Percentiles rank a stretch among this genome's conserved stretches.
Conservation (phyloP, 306 rosid genomes). For the Quercus ilex region DNA sequence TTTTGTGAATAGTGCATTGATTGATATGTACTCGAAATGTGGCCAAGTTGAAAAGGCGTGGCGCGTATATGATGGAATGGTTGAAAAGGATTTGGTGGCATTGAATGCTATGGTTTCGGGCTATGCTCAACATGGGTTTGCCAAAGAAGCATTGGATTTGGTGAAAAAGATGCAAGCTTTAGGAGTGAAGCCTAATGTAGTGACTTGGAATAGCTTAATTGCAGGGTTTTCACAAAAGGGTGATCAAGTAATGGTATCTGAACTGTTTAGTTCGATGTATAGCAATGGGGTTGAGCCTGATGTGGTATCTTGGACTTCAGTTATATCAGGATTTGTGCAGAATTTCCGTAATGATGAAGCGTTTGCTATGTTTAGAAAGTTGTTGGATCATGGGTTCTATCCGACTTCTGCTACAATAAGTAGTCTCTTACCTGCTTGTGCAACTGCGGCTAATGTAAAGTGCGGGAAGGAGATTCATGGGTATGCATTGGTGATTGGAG, state of each 20-base stretch:
- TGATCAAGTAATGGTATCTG: slow-evolving; percentile 46
- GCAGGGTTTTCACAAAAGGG: slow-evolving; percentile 75
- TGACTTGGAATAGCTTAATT: slow-evolving; percentile 79
- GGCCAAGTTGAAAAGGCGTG: slow-evolving; percentile 45
- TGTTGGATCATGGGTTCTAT: slow-evolving; percentile 48
- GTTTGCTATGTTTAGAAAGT: slow-evolving; percentile 50
- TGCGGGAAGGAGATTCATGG: slow-evolving; percentile 76
- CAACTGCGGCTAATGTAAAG: slow-evolving; percentile 49
- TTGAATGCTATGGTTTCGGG: slow-evolving; percentile 81
- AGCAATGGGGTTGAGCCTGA: slow-evolving; percentile 61
- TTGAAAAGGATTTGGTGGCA: slow-evolving; percentile 66
- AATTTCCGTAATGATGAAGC: slow-evolving; percentile 63
- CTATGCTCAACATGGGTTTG: slow-evolving; percentile 55
- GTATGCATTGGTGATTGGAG: slow-evolving; percentile 51
- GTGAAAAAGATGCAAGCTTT: slow-evolving; percentile 46
- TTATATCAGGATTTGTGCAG: slow-evolving; percentile 81
- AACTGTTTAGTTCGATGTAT: slow-evolving; percentile 51
- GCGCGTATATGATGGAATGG: slow-evolving; percentile 55
- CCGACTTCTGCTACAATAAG: slow-evolving; percentile 85
- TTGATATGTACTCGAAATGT: slow-evolving; percentile 77
- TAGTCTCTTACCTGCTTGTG: slow-evolving; percentile 76
- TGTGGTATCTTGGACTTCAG: slow-evolving; percentile 81
- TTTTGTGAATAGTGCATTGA: slow-evolving; percentile 58
- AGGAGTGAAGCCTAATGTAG: slow-evolving; percentile 54
- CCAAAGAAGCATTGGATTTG: slow-evolving; percentile 50